A percentile compares a stretch with the other conserved stretches of the same genome.
These are phyloP conservation scores for Penicillium flavigenum DNA, from an alignment of 495 filamentous ascomycete species.

Conservation along the genomic window DNA sequence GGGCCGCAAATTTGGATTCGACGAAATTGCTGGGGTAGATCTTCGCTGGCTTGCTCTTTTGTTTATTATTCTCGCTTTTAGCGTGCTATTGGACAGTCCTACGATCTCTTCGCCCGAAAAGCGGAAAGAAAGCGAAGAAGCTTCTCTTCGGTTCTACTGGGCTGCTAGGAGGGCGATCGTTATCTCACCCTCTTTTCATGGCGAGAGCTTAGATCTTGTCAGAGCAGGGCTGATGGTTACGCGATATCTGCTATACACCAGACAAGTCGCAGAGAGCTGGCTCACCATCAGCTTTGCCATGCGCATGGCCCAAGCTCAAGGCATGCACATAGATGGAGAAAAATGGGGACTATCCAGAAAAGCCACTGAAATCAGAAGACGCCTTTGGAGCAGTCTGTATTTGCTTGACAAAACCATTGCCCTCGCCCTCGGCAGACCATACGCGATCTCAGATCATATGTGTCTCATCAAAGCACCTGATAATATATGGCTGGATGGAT, in stretches of 20 bases:
- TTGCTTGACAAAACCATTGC: constrained; percentile 21
- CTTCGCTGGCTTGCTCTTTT: constrained; percentile 20
- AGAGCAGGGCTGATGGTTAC: constrained; percentile 21
- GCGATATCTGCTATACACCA: constrained; percentile 18
- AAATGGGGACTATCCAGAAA: constrained; percentile 19
- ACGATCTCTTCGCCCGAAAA: constrained; percentile 15
- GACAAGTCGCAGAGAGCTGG: constrained; percentile 20
- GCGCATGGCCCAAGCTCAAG: constrained; percentile 22
- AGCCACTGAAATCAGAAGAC: constrained; percentile 15
- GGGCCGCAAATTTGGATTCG: constrained; percentile 21
- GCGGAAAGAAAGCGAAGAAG: constrained; percentile 20
- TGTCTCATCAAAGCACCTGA: constrained; percentile 19
- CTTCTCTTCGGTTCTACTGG: constrained; percentile 21
- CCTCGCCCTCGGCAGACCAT: constrained; percentile 20
- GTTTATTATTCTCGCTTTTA: constrained; percentile 19
- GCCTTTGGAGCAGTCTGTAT: constrained; percentile 20
- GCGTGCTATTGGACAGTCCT: constrained; percentile 15
- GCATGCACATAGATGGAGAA: constrained; percentile 23
- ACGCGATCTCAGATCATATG: constrained; percentile 22
- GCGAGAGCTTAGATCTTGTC: constrained; percentile 21
- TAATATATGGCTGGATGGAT: constrained; percentile 18
- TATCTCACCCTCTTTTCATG: constrained; percentile 21
- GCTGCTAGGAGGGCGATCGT: constrained; percentile 20
- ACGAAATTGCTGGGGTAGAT: constrained; percentile 20
- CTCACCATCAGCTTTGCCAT: constrained; percentile 21